Evolutionary conservation across 805 yeast species (phyloP), one percentile per base, ranked within the genome.

Genomic region (Candida taoyuanica): DNA sequence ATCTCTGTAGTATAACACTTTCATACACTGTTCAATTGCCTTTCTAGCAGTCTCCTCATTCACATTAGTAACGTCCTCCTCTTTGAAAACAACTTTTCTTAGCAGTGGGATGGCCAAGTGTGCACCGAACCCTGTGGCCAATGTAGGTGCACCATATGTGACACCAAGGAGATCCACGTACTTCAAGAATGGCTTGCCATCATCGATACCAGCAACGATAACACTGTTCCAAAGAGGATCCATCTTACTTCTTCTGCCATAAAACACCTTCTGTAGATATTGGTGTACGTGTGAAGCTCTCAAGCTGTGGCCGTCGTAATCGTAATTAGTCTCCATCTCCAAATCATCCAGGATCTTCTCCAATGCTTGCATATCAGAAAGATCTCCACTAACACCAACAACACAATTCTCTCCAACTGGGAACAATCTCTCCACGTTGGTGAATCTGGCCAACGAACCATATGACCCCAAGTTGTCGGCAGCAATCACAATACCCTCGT

Each of bases 41-140:
- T 73, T 71, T 43, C 82, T 73, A 2, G 97, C 98, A 33, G 83
- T 78, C 42, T 73, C 81, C 58, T 85, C 83, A 26, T 75, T 66
- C 20, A 87, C 74, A 29, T 78, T 79, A 28, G 64, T 72, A 42
- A 74, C 85, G 55, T 88, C 96, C 19, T 72, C 78, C 52, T 88
- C 97, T 29, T 69, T 65, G 42, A 87, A 95, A 25, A 84, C 85
- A 42, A 81, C 73, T 59, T 84, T 79, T 67, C 99, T 81, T 59
- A 93, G 71, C 53, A 93, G 65, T 18, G 99, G 99, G 31, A 88
- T 65, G 3, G 98, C 99, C 62, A 93, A 71, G 62, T 93, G 89
- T 9, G 94, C 83, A 42, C 98, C 99, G 60, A 88, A 91, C 1
- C 99, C 99, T 3, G 98, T 89, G 32, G 97, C 96, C 40, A 93